These are phyloP conservation scores for Pyrenophora graminea DNA, from an alignment of 2,329 filamentous ascomycete species.

Conservation along the genomic window DNA sequence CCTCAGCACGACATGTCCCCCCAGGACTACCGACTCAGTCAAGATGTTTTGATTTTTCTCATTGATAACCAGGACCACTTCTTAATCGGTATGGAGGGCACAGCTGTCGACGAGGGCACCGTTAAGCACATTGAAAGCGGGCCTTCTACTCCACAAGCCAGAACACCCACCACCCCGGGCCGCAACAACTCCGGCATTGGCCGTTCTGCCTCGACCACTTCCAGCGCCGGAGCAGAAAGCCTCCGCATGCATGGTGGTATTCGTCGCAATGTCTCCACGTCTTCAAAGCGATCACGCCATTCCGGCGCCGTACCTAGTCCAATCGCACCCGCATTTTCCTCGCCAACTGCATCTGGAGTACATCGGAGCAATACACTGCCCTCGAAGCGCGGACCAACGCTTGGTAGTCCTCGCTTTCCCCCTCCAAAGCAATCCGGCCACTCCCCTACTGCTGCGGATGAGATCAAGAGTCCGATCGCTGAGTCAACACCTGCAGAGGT, in stretches of 20 bases:
- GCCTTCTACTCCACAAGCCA: slow-evolving; percentile 58
- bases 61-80: slow-evolving; percentile 99
- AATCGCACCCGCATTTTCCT: slow-evolving; percentile 37
- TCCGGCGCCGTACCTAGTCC: slow-evolving; percentile 75
- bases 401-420: slow-evolving; percentile 50
- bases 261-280: slow-evolving; percentile 87
- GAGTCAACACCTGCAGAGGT: slow-evolving; percentile 22
- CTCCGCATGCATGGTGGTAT: slow-evolving; percentile 78
- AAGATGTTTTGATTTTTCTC: slow-evolving; percentile 95
- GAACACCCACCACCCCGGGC: slow-evolving; percentile 52
- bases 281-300: slow-evolving; percentile 80
- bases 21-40: slow-evolving; percentile 89
- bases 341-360: slow-evolving; percentile 58
- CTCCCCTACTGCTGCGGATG: slow-evolving; percentile 52
- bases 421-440: slow-evolving; percentile 56
- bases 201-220: slow-evolving; percentile 70
- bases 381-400: slow-evolving; percentile 80
- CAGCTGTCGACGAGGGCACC: slow-evolving; percentile 87
- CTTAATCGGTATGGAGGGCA: slow-evolving; percentile 96
- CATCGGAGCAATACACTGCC: slow-evolving; percentile 89
- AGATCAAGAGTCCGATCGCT: slow-evolving; percentile 26
- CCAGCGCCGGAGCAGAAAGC: slow-evolving; percentile 83
- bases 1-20: slow-evolving; percentile 94
- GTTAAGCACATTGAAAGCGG: slow-evolving; percentile 72
- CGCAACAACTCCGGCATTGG: slow-evolving; percentile 63